These are phyloP conservation scores for Xylaria telfairii DNA, from an alignment of 495 filamentous ascomycete species.

Conservation along the genomic window DNA sequence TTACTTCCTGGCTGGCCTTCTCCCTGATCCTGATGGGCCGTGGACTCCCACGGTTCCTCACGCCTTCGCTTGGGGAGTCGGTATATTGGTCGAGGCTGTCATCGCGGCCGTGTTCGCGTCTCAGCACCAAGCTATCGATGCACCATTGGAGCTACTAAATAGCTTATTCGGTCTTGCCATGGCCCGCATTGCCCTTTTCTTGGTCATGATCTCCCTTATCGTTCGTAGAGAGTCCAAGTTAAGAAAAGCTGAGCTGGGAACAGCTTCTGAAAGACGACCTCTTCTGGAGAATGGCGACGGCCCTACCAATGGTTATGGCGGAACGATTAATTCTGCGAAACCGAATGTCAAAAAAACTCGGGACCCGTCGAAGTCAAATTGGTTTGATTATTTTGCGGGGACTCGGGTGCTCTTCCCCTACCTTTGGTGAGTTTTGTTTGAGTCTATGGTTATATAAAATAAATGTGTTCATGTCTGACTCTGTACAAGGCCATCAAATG, in stretches of 20 bases:
- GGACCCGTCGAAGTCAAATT: constrained; percentile 26
- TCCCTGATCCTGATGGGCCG: constrained; percentile 44
- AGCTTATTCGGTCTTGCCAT: constrained; percentile 35
- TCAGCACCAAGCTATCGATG: constrained; percentile 32
- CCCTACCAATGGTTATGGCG: constrained; percentile 21
- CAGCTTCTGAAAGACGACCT: constrained; percentile 35
- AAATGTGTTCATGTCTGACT: constrained; percentile 24
- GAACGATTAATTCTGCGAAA: constrained; percentile 32
- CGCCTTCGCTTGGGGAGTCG: constrained; percentile 38
- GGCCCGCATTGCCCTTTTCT: constrained; percentile 35
- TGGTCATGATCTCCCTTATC: constrained; percentile 39
- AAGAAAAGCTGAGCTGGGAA: constrained; percentile 22
- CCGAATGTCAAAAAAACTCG: constrained; percentile 44
- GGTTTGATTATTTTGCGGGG: constrained; percentile 82
- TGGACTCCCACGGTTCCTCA: constrained; percentile 39
- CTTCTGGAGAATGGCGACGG: constrained; percentile 40
- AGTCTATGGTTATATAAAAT: constrained; percentile 5
- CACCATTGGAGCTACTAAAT: constrained; percentile 30
- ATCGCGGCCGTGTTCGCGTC: constrained; percentile 35
- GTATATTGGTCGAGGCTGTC: constrained; percentile 34
- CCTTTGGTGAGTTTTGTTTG: constrained; percentile 62
- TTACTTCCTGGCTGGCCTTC: constrained; percentile 41
- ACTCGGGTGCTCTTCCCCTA: constrained; percentile 81
- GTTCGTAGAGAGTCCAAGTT: constrained; percentile 34
- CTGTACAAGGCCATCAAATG: constrained; percentile 31